Evolutionary conservation across 2,329 filamentous ascomycete species (phyloP), one percentile per base, ranked within the genome.

Genomic region (Coniochaeta sp.): DNA sequence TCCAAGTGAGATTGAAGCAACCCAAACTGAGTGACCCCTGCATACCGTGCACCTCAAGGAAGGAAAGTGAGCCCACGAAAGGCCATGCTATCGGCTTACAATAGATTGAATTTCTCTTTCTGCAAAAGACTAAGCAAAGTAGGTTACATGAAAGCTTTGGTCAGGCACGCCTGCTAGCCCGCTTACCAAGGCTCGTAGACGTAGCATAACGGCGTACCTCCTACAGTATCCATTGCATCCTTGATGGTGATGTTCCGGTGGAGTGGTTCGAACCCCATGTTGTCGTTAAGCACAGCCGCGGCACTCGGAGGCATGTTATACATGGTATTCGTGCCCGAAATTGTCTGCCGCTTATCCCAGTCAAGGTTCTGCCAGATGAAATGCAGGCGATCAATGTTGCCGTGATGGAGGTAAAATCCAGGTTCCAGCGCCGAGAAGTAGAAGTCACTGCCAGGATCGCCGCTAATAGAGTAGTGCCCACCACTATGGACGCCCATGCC

Each of bases 301-400:
- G 73, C 68, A 55, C 70, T 74, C 8, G 72, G 70, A 0, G 76
- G 75, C 50, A 60, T 65, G 65, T 78, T 74, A 64, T 72, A 71
- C 66, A 77, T 69, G 3, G 76, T 77, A 58, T 75, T 74, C 1
- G 76, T 77, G 10, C 74, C 72, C 2, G 70, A 69, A 62, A 75
- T 70, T 9, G 69, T 68, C 69, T 72, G 70, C 63, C 74, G 62
- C 47, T 73, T 68, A 47, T 68, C 67, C 68, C 70, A 73, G 64
- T 79, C 73, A 2, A 77, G 72, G 59, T 77, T 78, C 68, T 80
- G 77, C 77, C 78, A 81, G 63, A 80, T 75, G 67, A 75, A 79
- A 67, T 77, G 79, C 55, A 77, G 69, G 14, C 78, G 71, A 62
- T 81, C 78, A 58, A 81, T 74, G 63, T 77, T 72, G 0, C 69